phyloP scores from a whole-genome alignment of 345 rosid species.

The Salix suchowensis region DNA sequence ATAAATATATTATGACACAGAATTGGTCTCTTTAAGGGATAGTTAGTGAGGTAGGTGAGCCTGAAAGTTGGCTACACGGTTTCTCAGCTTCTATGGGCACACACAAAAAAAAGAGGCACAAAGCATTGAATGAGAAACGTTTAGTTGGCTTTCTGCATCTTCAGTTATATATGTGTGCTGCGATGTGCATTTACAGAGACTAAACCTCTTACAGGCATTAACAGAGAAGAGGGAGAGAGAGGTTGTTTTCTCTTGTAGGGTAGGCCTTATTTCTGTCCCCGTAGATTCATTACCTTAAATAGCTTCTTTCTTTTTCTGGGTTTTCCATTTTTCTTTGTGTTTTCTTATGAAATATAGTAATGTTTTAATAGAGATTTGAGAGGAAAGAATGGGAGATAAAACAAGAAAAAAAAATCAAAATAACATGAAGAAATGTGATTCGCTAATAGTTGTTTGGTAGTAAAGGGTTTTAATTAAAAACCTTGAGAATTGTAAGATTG shows the following conservation, averaged over 20 bases:
- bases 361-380: neutral
- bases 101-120: neutral
- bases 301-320: too few relatives aligned
- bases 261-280: neutral
- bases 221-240: neutral
- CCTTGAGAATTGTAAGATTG: too few relatives aligned
- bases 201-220: neutral
- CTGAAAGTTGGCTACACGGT: constrained; percentile 15
- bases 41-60: constrained; percentile 3
- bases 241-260: neutral
- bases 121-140: neutral
- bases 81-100: neutral
- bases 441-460: too few relatives aligned
- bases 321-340: neutral
- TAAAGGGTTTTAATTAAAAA: too few relatives aligned
- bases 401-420: too few relatives aligned
- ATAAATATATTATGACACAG: neutral
- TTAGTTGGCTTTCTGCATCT: neutral
- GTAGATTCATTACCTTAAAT: neutral
- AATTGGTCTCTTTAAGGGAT: neutral
- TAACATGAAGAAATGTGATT: too few relatives aligned
- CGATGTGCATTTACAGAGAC: neutral
- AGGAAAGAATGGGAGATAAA: neutral
- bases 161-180: neutral
- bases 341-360: neutral